These are phyloP conservation scores for Stenocarpella maydis DNA, from an alignment of 2,329 filamentous ascomycete species.

Conservation along the genomic window DNA sequence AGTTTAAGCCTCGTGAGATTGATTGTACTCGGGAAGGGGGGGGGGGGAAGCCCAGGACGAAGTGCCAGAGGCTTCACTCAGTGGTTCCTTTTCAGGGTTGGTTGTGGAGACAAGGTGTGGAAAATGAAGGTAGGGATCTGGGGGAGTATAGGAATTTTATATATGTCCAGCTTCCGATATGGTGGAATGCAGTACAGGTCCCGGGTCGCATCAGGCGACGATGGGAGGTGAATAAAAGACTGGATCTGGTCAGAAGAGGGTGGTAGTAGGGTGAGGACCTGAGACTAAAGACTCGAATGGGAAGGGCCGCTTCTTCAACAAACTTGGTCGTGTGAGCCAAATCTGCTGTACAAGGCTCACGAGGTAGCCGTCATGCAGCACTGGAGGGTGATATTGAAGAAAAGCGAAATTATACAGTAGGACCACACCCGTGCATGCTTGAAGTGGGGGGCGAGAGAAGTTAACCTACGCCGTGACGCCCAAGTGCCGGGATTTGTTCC, in stretches of 20 bases:
- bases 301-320: constrained; percentile 4
- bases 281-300: constrained; percentile 19
- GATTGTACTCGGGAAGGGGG: neutral
- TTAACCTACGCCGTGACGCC: constrained; percentile 25
- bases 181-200: constrained; percentile 17
- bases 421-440: constrained; percentile 11
- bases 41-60: neutral
- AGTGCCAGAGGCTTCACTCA: neutral
- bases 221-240: neutral
- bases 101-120: neutral
- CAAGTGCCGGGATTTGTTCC: constrained; percentile 8
- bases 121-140: neutral
- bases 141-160: constrained; percentile 9
- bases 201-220: constrained; percentile 13
- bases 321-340: constrained; percentile 33
- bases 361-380: constrained; percentile 33
- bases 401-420: constrained; percentile 30
- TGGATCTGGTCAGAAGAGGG: constrained; percentile 30
- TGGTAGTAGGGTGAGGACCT: constrained; percentile 4
- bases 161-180: constrained; percentile 3
- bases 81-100: neutral
- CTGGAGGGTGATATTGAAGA: constrained; percentile 24
- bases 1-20: neutral
- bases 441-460: constrained; percentile 15
- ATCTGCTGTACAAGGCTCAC: constrained; percentile 28